phyloP scores from a whole-genome alignment of 2,329 filamentous ascomycete species.

The Macroventuria anomochaeta region DNA sequence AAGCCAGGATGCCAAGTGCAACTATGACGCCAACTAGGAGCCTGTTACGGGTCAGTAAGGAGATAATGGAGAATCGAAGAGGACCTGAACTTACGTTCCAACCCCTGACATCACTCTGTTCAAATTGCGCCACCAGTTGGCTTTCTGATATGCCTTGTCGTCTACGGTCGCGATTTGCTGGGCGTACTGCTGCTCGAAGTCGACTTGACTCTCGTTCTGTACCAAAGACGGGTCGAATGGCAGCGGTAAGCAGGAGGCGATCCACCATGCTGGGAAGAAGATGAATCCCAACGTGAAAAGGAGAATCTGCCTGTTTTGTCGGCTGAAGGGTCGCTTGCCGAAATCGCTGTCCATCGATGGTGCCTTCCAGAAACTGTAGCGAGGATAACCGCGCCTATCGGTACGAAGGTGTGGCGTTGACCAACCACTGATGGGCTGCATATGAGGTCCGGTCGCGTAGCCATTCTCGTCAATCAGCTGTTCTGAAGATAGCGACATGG shows the following conservation, averaged over 20 bases:
- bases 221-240: conserved; percentile 63
- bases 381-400: conserved; percentile 55
- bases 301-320: conserved; percentile 75
- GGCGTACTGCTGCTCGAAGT: conserved; percentile 54
- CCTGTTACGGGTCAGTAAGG: conserved; percentile 9
- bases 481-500: conserved; percentile 38
- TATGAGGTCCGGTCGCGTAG: conserved; percentile 37
- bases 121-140: conserved; percentile 69
- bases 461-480: conserved; percentile 38
- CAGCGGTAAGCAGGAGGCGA: conserved; percentile 76
- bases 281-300: conserved; percentile 80
- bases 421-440: conserved; percentile 34
- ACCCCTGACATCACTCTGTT: conserved; percentile 67
- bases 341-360: conserved; percentile 72
- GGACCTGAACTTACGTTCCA: conserved; percentile 49
- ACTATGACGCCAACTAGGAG: conserved; percentile 16
- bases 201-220: conserved; percentile 42
- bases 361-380: conserved; percentile 71
- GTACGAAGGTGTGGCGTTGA: conserved; percentile 47
- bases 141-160: conserved; percentile 62
- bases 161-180: conserved; percentile 54
- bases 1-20: conserved; percentile 46
- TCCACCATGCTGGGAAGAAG: conserved; percentile 65
- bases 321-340: conserved; percentile 66
- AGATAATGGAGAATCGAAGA: not conserved